Evolutionary conservation across 2,329 filamentous ascomycete species (phyloP).

Genomic region (Talaromyces funiculosus): DNA sequence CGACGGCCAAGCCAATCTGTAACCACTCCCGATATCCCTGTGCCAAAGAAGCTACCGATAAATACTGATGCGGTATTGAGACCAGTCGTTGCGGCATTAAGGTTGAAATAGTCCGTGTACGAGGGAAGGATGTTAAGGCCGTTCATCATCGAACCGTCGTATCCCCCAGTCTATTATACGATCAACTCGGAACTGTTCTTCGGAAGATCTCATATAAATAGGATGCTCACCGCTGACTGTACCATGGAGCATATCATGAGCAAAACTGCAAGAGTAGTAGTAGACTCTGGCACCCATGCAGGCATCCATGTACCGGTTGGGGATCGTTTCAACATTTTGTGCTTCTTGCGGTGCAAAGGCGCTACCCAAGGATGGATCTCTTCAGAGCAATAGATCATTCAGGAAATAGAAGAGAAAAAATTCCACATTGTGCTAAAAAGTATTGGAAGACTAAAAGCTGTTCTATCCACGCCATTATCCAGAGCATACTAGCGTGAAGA

Average conservation of each 20-base stretch:
- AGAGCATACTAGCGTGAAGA: constrained; percentile 1
- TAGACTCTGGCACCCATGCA: constrained; percentile 41
- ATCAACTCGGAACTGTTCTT: not conserved
- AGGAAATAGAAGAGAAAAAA: not conserved
- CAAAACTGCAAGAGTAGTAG: constrained; percentile 32
- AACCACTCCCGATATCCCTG: constrained; percentile 69
- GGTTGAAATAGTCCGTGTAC: constrained; percentile 52
- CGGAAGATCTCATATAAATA: not conserved
- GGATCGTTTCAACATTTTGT: constrained; percentile 31
- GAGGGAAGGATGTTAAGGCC: constrained; percentile 54
- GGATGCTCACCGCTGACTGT: constrained; percentile 37
- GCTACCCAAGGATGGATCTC: not conserved
- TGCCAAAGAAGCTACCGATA: constrained; percentile 70
- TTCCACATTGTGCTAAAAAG: not conserved
- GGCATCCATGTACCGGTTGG: constrained; percentile 45
- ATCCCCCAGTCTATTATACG: constrained; percentile 22
- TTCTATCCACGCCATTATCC: not conserved
- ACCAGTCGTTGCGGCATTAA: constrained; percentile 49
- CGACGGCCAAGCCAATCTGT: constrained; percentile 63
- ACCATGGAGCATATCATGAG: constrained; percentile 43
- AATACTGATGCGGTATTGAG: constrained; percentile 59
- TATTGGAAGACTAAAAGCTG: not conserved
- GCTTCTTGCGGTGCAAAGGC: not conserved
- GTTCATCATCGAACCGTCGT: constrained; percentile 52
- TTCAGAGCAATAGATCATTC: not conserved